A percentile compares a stretch with the other conserved stretches of the same genome.
phyloP scores from a whole-genome alignment of 495 filamentous ascomycete species.

The Xylaria grammica region DNA sequence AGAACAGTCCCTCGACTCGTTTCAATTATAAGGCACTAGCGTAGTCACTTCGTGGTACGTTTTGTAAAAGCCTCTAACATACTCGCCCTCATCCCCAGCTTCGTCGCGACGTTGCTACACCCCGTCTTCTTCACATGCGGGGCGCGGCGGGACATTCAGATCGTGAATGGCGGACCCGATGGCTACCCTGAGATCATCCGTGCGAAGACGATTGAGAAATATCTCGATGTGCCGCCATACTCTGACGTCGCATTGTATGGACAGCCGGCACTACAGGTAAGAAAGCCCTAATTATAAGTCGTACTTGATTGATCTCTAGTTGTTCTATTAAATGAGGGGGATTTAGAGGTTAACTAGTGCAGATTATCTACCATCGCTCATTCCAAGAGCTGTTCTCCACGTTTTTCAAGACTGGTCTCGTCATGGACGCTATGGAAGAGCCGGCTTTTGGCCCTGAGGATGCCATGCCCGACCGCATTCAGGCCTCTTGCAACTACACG shows the following conservation, averaged over 20 bases:
- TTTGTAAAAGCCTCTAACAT: background rate
- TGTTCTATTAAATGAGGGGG: background rate
- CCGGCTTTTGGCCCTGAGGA: conserved; percentile 41
- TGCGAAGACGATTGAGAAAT: conserved; percentile 37
- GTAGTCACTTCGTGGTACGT: background rate
- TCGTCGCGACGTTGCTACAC: conserved; percentile 50
- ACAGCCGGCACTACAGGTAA: conserved; percentile 41
- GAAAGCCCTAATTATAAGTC: conserved; percentile 13
- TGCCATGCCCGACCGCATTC: conserved; percentile 24
- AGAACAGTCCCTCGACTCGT: background rate
- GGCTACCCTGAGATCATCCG: conserved; percentile 35
- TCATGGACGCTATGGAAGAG: conserved; percentile 51
- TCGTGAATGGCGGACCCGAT: conserved; percentile 26
- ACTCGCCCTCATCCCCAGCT: conserved; percentile 29
- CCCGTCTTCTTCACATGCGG: conserved; percentile 51
- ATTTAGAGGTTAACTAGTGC: conserved; percentile 4
- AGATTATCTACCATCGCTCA: conserved; percentile 50
- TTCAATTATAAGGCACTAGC: background rate
- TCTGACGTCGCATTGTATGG: conserved; percentile 38
- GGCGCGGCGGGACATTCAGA: conserved; percentile 36
- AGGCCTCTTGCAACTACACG: conserved; percentile 40
- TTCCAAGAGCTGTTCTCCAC: conserved; percentile 44
- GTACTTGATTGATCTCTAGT: background rate
- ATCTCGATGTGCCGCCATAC: conserved; percentile 42
- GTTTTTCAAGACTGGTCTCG: conserved; percentile 44